Percentiles rank a stretch among this genome's conserved stretches.
Evolutionary conservation across 2,329 filamentous ascomycete species (phyloP).

Genomic region (Colletotrichum sp.): DNA sequence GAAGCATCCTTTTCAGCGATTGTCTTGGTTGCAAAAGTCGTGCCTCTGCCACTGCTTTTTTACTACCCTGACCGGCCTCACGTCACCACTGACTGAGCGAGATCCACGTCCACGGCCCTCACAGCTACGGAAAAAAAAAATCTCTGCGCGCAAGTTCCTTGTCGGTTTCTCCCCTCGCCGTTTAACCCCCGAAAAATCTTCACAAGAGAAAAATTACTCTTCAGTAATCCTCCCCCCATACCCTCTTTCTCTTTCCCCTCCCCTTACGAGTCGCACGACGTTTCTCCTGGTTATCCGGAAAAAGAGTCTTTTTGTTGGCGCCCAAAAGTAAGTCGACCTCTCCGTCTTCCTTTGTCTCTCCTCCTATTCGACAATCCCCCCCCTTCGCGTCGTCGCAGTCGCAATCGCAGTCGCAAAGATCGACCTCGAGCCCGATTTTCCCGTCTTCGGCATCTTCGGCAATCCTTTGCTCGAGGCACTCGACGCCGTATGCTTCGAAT

Average conservation of each 20-base stretch:
- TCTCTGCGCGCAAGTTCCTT: slow-evolving; percentile 20
- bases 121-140: slow-evolving; percentile 8
- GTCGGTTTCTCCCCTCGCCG: slow-evolving; percentile 19
- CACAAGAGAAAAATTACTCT: slow-evolving; percentile 12
- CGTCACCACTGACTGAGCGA: slow-evolving; percentile 20
- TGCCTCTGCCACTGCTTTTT: slow-evolving; percentile 14
- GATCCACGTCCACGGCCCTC: slow-evolving; percentile 16
- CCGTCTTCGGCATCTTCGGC: slow-evolving; percentile 9
- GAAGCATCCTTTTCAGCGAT: slow-evolving; percentile 21
- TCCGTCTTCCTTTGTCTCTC: slow-evolving; percentile 22
- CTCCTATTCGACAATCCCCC: background rate
- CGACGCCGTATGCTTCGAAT: background rate
- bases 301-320: slow-evolving; percentile 46
- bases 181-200: slow-evolving; percentile 11
- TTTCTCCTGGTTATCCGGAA: slow-evolving; percentile 31
- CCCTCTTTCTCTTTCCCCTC: slow-evolving; percentile 9
- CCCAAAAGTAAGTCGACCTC: slow-evolving; percentile 55
- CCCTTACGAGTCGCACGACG: slow-evolving; percentile 34
- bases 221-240: slow-evolving; percentile 8
- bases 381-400: slow-evolving; percentile 7
- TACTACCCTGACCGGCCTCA: background rate
- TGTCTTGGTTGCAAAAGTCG: slow-evolving; percentile 20
- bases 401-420: slow-evolving; percentile 2
- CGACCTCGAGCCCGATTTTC: background rate
- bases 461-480: background rate